Evolutionary conservation across 2,329 filamentous ascomycete species (phyloP), one percentile per base, ranked within the genome.

Genomic region (Exutisphaerella laricina): DNA sequence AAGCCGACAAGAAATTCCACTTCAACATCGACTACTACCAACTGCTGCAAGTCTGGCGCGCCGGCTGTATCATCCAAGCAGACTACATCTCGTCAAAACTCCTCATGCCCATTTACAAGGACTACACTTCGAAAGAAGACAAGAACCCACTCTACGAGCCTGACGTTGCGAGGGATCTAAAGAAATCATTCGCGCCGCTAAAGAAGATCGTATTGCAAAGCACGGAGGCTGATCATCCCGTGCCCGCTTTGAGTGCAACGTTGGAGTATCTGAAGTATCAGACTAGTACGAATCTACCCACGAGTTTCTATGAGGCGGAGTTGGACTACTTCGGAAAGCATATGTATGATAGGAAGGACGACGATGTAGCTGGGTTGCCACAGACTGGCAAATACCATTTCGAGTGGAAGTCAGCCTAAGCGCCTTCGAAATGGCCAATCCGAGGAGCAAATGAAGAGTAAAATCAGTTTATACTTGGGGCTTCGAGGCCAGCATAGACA

Each of bases 281-380:
- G 20, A 75, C 71, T 1, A 75, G 74, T 12, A 75, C 72, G 3
- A 72, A 74, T 45, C 60, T 86, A 22, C 82, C 82, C 0, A 84
- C 80, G 3, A 73, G 75, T 43, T 85, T 86, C 57, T 80, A 82
- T 66, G 81, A 85, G 62, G 81, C 81, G 0, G 74, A 86, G 65
- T 65, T 86, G 59, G 81, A 85, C 57, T 84, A 79, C 56, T 86
- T 86, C 58, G 82, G 82, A 0, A 71, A 73, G 26, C 81, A 85
- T 60, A 77, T 75, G 66, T 85, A 77, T 58, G 79, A 84, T 57
- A 67, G 72, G 48, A 74, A 74, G 50, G 70, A 70, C 2, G 75
- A 80, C 22, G 58, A 62, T 50, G 70, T 69, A 36, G 65, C 71
- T 2, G 71, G 74, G 1, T 63, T 69, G 45, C 70, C 77, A 2